Percentiles rank a stretch among this genome's conserved stretches.
These are phyloP conservation scores for Brassica rapa DNA, from an alignment of 345 rosid genomes.

Conservation along the genomic window DNA sequence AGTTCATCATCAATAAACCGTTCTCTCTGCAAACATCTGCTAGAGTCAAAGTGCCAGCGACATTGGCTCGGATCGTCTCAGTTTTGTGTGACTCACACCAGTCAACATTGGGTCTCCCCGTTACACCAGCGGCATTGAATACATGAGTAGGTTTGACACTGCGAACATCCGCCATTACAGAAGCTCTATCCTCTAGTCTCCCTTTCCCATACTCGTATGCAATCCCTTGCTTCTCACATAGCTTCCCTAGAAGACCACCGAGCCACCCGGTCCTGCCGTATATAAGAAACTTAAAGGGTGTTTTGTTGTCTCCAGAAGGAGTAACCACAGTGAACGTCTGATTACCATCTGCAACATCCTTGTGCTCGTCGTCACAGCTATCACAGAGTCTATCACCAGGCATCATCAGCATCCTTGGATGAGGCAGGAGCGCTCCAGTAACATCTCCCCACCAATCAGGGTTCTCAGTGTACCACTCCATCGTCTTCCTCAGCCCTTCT, in stretches of 20 bases:
- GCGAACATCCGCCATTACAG: constrained; percentile 65
- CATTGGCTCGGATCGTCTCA: constrained; percentile 84
- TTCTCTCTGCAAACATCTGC: constrained; percentile 87
- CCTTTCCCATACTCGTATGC: constrained; percentile 80
- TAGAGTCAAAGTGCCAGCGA: constrained; percentile 78
- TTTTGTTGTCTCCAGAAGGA: constrained; percentile 46
- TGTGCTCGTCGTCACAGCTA: constrained; percentile 55
- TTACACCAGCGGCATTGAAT: constrained; percentile 89
- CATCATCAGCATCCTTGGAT: constrained; percentile 82
- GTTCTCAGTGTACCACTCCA: constrained; percentile 79
- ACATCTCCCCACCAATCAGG: constrained; percentile 99
- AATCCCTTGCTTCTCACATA: constrained; percentile 80
- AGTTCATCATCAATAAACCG: constrained; percentile 73
- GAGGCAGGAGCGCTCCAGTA: constrained; percentile 83
- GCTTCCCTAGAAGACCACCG: constrained; percentile 79
- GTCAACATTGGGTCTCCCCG: constrained; percentile 94
- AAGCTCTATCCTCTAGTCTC: constrained; percentile 71
- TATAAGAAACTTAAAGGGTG: constrained; percentile 66
- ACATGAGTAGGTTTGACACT: constrained; percentile 80
- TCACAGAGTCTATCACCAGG: constrained; percentile 80
- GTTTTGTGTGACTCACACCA: constrained; percentile 95
- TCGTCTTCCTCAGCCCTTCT: constrained; percentile 77
- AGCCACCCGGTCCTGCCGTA: constrained; percentile 95
- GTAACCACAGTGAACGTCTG: constrained; percentile 68
- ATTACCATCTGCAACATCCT: constrained; percentile 42